Conservation (phyloP, 257 asterid species). For the Lavandula angustifolia region DNA sequence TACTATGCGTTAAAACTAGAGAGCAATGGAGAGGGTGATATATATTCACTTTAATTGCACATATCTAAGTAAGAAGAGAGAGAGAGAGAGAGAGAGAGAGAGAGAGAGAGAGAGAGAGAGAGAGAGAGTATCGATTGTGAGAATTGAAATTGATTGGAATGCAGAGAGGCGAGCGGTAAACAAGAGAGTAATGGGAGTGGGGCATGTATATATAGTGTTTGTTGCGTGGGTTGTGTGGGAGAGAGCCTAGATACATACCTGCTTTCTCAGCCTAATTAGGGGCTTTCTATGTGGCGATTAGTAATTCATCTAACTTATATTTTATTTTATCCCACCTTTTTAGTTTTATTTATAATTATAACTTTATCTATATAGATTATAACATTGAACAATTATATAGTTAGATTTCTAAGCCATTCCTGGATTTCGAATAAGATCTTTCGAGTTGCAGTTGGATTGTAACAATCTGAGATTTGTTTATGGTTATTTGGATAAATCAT, state of each 20-base stretch:
- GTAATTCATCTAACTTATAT: neutral
- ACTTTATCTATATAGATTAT: too few species aligned
- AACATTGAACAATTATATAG: too few species aligned
- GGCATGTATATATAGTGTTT: constrained; percentile 41
- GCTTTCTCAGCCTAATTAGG: too few species aligned
- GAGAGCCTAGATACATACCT: constrained; percentile 1
- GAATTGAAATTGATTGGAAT: constrained; percentile 30
- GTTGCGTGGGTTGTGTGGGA: constrained; percentile 26
- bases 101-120: constrained; percentile 5
- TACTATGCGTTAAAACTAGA: too few species aligned
- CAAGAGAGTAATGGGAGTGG: constrained; percentile 40
- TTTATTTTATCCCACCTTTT: too few species aligned
- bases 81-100: neutral
- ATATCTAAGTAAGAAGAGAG: constrained; percentile 4
- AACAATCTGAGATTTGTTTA: too few species aligned
- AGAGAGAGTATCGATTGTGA: neutral
- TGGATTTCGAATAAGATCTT: neutral
- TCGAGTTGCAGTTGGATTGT: too few species aligned
- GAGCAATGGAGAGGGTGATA: neutral
- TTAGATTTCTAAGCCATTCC: too few species aligned
- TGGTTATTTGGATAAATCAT: too few species aligned
- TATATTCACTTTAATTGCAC: neutral
- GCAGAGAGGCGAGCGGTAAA: constrained; percentile 29
- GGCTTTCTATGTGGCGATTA: neutral
- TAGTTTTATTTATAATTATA: too few species aligned